These are phyloP conservation scores for Fusarium sp. DNA, from an alignment of 2,329 filamentous ascomycete species.

Conservation along the genomic window DNA sequence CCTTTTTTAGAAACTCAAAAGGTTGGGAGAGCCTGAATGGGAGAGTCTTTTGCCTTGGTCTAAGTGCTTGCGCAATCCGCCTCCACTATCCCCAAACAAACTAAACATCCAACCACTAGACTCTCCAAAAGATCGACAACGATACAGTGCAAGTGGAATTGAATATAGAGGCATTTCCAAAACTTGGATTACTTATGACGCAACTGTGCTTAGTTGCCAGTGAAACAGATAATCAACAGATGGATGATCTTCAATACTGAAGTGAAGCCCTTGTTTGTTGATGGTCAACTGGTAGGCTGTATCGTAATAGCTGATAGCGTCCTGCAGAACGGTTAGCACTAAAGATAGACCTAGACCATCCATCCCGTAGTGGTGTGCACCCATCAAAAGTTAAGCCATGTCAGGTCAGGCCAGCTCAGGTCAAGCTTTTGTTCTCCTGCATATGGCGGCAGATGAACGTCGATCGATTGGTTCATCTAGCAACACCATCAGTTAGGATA, in stretches of 20 bases:
- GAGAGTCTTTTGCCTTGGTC: conserved; percentile 19
- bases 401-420: background rate
- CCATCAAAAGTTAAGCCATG: conserved; percentile 13
- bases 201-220: conserved; percentile 14
- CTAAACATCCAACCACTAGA: conserved; percentile 15
- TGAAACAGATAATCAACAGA: background rate
- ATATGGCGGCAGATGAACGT: conserved; percentile 15
- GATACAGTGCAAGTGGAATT: conserved; percentile 17
- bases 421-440: conserved; percentile 27
- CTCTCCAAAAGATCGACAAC: conserved; percentile 5
- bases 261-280: conserved; percentile 4
- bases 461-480: conserved; percentile 26
- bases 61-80: conserved; percentile 35
- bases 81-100: conserved; percentile 32
- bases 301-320: background rate
- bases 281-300: background rate
- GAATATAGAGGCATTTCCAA: background rate
- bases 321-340: conserved; percentile 1
- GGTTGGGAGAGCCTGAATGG: background rate
- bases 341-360: background rate
- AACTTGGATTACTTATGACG: conserved; percentile 29
- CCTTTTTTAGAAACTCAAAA: conserved; percentile 26
- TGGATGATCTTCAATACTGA: background rate
- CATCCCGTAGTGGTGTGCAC: conserved; percentile 16
- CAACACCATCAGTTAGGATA: conserved; percentile 1